Evolutionary conservation across 2,329 filamentous ascomycete species (phyloP), one percentile per base, ranked within the genome.

Genomic region (Metarhizium robertsii): DNA sequence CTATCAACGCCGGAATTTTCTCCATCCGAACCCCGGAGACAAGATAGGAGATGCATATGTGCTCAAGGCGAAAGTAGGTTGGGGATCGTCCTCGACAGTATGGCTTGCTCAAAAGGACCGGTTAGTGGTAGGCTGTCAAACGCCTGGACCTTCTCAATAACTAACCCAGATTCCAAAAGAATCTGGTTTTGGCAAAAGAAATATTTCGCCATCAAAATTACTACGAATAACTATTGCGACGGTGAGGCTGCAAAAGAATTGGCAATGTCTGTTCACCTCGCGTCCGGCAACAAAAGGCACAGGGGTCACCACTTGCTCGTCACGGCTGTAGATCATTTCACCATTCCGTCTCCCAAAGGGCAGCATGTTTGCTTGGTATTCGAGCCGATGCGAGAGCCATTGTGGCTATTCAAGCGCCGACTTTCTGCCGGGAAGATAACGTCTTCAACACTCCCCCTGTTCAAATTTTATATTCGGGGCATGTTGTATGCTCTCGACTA

Each of bases 401-500:
- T 62, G 42, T 67, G 69, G 20, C 71, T 73, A 50, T 66, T 71
- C 4, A 59, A 42, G 2, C 61, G 66, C 57, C 64, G 73, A 25
- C 71, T 75, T 46, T 67, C 69, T 16, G 61, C 68, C 32, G 62
- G 69, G 20, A 54, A 58, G 6, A 43, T 61, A 11, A 61, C 58
- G 13, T 51, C 52, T n/a, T 43, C 14, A 16, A 53, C 48, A 13
- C 40, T 61, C 2, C 54, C 59, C 0, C 61, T 76, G 16, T 61
- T 76, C 13, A 71, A 69, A 57, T 57, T 58, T 18, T 66, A 67
- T 45, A 64, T 78, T 25, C 56, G 55, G 14, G 60, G 55, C 18
- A 57, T 65, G n/a, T 69, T 76, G n/a, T 66, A 67, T 42, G 74
- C 72, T 29, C 67, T 76, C 4, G 71, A 77, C 48, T 67, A 60